Conservation (phyloP, 2,329 filamentous ascomycete genomes). For the Trichocomaceae sp. region DNA sequence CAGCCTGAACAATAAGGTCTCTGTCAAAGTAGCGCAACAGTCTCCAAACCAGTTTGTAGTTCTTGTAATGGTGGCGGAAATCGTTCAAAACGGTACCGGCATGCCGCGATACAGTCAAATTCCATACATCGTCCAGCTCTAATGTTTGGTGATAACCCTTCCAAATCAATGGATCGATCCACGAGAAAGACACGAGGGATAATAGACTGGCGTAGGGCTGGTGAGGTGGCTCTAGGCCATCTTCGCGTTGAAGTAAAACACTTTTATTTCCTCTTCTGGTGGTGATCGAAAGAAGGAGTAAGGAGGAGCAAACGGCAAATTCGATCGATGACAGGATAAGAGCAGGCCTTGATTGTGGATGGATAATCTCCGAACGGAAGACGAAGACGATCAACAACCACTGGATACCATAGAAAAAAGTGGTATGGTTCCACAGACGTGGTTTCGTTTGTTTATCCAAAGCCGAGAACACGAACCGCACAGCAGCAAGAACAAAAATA, state of each 20-base stretch:
- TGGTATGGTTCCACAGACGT: constrained; percentile 87
- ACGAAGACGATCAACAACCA: constrained; percentile 71
- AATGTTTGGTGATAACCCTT: constrained; percentile 79
- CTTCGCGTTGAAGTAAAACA: constrained; percentile 82
- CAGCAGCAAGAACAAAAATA: constrained; percentile 62
- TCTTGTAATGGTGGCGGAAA: constrained; percentile 81
- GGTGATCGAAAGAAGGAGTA: constrained; percentile 69
- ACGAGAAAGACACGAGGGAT: constrained; percentile 79
- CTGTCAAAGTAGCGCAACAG: constrained; percentile 77
- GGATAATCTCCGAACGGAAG: constrained; percentile 79
- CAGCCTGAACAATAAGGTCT: constrained; percentile 66
- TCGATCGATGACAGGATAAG: constrained; percentile 63
- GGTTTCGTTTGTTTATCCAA: constrained; percentile 60
- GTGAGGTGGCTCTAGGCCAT: constrained; percentile 74
- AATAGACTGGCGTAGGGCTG: constrained; percentile 85
- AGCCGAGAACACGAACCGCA: constrained; percentile 61
- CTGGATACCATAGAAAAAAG: constrained; percentile 70
- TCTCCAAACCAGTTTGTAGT: constrained; percentile 69
- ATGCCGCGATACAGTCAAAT: constrained; percentile 80
- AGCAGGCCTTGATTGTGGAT: constrained; percentile 58
- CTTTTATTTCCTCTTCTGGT: constrained; percentile 89
- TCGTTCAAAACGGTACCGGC: constrained; percentile 70
- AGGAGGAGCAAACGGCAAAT: constrained; percentile 66
- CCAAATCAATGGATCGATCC: constrained; percentile 86
- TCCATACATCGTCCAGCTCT: constrained; percentile 85